Base-by-base conservation (phyloP, 345 rosid genomes). In the Durio zibethinus region DNA sequence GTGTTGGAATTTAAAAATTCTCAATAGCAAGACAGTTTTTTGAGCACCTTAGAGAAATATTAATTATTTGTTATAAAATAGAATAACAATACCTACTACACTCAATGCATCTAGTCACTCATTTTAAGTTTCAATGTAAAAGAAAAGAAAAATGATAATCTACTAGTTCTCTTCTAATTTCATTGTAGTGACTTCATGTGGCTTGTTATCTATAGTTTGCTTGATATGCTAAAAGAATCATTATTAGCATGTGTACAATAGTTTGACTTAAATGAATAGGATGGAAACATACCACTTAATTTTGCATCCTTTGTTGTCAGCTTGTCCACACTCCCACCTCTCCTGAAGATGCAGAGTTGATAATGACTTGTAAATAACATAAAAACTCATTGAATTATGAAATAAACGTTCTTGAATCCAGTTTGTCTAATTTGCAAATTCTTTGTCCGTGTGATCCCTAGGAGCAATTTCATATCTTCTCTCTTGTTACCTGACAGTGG, bases 381-480 rank as follows among this genome's bases (percentile, higher is more conserved):
- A 25, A 61, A 8, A 27, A 61, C 21, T 61, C 21, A 12, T 61
- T 61, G 38, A 61, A 6, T 61, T 31, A 31, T 15, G 31, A 31
- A 61, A 61, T 33, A 6, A 31, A 15, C 33, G 7, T 62, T 62
- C 42, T 62, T n/a, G n/a, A 33, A 33, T 33, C 33, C 43, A 2
- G 67, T 62, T 62, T 62, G 67, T 35, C 11, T 35, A 63, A 63
- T 63, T 35, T 20, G 69, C 45, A 63, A 63, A 64, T 31, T 62
- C 14, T 35, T 35, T 18, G 29, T 38, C 3, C 69, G 29, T 10
- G 4, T 38, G 14, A 16, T 10, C 4, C 70, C 7, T 38, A 38
- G 1, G 10, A 38, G 29, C 70, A 27, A 31, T 33, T 50, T 50
- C 29, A 50, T 18, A 40, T 27, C 56, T 47, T 1, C 38, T 15